Conservation (phyloP, 495 filamentous ascomycete genomes). For the Talaromyces stipitatus region DNA sequence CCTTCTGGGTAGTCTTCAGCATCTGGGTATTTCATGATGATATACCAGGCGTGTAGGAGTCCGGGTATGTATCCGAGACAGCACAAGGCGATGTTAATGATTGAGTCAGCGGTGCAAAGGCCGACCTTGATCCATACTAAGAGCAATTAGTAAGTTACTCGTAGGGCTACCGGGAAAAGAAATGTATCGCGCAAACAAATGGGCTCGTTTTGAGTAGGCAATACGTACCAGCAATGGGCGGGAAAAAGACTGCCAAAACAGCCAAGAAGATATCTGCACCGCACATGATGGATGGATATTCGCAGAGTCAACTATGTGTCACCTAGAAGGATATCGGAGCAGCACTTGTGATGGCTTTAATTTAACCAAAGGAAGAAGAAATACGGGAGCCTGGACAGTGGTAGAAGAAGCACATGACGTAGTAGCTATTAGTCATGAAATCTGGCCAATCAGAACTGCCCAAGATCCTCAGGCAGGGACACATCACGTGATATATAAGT, state of each 20-base stretch:
- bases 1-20: constrained; percentile 39
- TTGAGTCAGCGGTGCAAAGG: constrained; percentile 83
- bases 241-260: constrained; percentile 85
- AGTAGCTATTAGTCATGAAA: neutral
- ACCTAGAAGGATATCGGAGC: neutral
- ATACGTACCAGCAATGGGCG: constrained; percentile 76
- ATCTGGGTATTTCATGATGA: constrained; percentile 87
- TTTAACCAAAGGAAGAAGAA: neutral
- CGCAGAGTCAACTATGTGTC: too few relatives aligned
- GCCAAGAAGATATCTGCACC: constrained; percentile 87
- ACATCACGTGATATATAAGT: neutral
- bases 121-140: constrained; percentile 94
- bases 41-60: constrained; percentile 95
- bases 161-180: neutral
- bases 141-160: constrained; percentile 2
- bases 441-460: neutral
- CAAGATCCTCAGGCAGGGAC: neutral
- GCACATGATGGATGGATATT: constrained; percentile 31
- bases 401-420: neutral
- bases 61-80: constrained; percentile 85
- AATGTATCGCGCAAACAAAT: neutral
- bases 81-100: constrained; percentile 94
- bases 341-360: neutral
- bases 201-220: neutral
- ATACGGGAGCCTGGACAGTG: neutral